phyloP scores from a whole-genome alignment of 805 yeast species.

The Hanseniaspora lachancei region DNA sequence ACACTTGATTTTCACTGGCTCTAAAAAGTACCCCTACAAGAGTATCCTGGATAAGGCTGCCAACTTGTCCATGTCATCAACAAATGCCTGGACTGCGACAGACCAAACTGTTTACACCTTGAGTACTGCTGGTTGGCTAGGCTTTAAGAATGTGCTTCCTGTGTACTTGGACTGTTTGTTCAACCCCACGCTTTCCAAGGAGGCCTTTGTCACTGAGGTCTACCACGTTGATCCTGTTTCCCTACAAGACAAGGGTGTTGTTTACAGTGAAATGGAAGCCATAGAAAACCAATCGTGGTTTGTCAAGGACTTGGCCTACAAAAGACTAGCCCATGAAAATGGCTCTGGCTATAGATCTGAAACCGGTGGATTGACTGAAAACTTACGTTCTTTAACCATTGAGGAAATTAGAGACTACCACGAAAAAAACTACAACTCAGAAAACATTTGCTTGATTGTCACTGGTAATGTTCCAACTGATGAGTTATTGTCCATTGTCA shows the following conservation, averaged over 20 bases:
- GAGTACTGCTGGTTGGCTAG: conserved; percentile 92
- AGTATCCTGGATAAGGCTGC: conserved; percentile 83
- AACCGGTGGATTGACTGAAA: conserved; percentile 80
- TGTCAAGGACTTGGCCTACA: conserved; percentile 45
- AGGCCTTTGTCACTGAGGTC: conserved; percentile 86
- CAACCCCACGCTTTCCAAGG: conserved; percentile 75
- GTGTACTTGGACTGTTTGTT: conserved; percentile 79
- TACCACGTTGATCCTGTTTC: conserved; percentile 86
- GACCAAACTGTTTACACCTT: conserved; percentile 92
- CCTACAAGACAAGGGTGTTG: conserved; percentile 81
- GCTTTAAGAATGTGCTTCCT: conserved; percentile 71
- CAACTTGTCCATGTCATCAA: conserved; percentile 65
- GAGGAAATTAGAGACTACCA: conserved; percentile 71
- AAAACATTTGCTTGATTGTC: conserved; percentile 68
- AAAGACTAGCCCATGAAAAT: conserved; percentile 40
- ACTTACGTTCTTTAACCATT: conserved; percentile 58
- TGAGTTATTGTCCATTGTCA: conserved; percentile 51
- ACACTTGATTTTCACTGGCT: conserved; percentile 90
- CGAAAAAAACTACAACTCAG: conserved; percentile 57
- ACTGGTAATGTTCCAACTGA: conserved; percentile 74
- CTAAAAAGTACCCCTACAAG: conserved; percentile 75
- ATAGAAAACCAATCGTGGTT: conserved; percentile 70
- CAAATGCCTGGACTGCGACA: conserved; percentile 95
- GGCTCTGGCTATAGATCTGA: conserved; percentile 80
- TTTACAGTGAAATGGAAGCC: conserved; percentile 93